Base-by-base conservation (phyloP, 2,329 filamentous ascomycete genomes). In the Colletotrichum tropicale region DNA sequence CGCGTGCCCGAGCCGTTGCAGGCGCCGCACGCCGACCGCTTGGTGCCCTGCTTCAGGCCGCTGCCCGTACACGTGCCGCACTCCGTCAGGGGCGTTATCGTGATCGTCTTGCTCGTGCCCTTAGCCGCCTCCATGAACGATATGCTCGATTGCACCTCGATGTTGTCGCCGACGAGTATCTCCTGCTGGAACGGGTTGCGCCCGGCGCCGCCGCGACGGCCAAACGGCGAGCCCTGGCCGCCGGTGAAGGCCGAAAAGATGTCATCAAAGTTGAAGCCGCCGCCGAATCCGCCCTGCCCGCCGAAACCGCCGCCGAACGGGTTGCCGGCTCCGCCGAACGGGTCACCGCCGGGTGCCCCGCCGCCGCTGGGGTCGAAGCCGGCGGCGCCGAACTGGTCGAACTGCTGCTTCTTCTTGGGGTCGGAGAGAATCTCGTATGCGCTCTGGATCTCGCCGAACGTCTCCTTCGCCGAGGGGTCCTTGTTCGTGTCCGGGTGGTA, bases 401-500 rank as follows among this genome's bases (percentile, higher is more conserved):
- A 99, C 74, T 96, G 94, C 82, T 98, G 93, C 83, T 94, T 95
- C 90, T 98, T 99, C 85, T 98, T 93, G 6, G 96, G 90, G 82
- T 99, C 97, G 62, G 95, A 98, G 9, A 99, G 89, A 56, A 98
- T 89, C 85, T 99, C 97, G 86, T 99, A 99, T 28, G 97, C 95
- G 36, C 94, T 92, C 85, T 99, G 97, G 70, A 98, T 95, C 80
- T 98, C 96, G 78, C 93, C 91, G 81, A 99, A 99, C 81, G 94
- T 96, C 81, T 98, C 97, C 84, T 98, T 98, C 43, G 97, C 96
- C n/a, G 88, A 90, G 4, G 95, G 85, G 80, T 98, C 97, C 85
- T 98, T 98, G 89, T 98, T 99, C 43, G 97, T 98, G 84, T 99
- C 97, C 10, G 97, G 97, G 81, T 99, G 97, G 83, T 92, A 99